Evolutionary conservation across 2,329 filamentous ascomycete genomes (phyloP), one percentile per base, ranked within the genome.

Genomic region (Cadophora sp.): DNA sequence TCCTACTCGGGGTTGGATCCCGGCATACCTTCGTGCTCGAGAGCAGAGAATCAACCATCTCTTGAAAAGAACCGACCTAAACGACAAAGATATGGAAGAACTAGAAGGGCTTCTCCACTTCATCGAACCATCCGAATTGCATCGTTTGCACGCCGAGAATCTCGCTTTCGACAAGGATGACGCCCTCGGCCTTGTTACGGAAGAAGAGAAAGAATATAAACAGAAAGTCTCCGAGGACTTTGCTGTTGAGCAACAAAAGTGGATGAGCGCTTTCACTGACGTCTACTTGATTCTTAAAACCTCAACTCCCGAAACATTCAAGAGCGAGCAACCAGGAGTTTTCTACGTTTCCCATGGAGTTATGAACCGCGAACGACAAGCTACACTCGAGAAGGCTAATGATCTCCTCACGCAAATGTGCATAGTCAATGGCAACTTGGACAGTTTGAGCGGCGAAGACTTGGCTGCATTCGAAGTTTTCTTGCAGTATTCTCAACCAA

Each of bases 21-120:
- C 69, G 14, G 50, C 22, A 8, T 63, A 68, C 47, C n/a, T 68
- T 13, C 20, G 61, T 3, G 59, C 51, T 39, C 51, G 59, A 18
- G 69, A 71, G 47, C 11, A 48, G n/a, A 51, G 33, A 16, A 71
- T 71, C 30, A 69, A 71, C 55, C 3, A 27, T 11, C 45, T 70
- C 3, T 22, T 69, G 58, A 50, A 58, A 14, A 11, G 58, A 4
- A 30, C n/a, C 4, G 50, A 53, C 13, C 36, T 41, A 5, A 61
- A 39, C 9, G 6, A 20, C 22, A 18, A 62, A 27, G 22, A 67
- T 4, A 51, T 41, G 18, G 9, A 43, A 7, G 53, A 64, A 8
- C 24, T 67, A 7, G 45, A 59, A 48, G 62, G 55, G 24, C 50
- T 70, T 30, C 55, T 67, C 4, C 20, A 30, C 11, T 58, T 53